Percentiles rank a stretch among this genome's conserved stretches.
phyloP scores from a whole-genome alignment of 257 asterid species.

The Prunella vulgaris region DNA sequence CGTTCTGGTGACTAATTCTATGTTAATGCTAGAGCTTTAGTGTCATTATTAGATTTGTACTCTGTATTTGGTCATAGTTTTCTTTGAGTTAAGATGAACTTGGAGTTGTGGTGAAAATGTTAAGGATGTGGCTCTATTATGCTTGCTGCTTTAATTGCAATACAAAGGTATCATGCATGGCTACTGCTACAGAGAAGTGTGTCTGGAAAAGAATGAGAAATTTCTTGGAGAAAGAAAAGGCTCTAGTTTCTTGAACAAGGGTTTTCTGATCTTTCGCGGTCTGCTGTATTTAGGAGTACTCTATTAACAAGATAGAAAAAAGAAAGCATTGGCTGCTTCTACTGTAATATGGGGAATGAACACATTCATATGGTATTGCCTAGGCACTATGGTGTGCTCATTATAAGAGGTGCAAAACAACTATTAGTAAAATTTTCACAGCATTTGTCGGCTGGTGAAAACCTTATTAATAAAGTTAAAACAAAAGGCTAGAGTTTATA shows the following conservation, averaged over 20 bases:
- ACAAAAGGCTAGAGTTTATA: neutral
- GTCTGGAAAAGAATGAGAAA: neutral
- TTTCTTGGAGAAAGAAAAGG: constrained; percentile 8
- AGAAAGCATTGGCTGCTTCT: neutral
- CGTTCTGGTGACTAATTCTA: neutral
- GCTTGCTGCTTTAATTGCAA: neutral
- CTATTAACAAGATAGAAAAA: neutral
- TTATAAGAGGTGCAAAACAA: neutral
- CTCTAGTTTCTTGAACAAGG: neutral
- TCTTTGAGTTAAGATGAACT: neutral
- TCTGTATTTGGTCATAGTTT: neutral
- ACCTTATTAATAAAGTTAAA: neutral
- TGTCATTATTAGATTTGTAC: neutral
- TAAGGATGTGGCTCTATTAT: constrained; percentile 1
- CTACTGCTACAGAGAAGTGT: neutral
- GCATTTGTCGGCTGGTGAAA: neutral
- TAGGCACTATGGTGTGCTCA: neutral
- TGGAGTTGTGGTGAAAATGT: neutral
- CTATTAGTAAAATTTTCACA: neutral
- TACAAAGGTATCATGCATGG: neutral
- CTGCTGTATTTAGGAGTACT: neutral
- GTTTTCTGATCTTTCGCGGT: neutral
- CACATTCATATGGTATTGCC: too few relatives aligned
- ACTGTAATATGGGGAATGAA: too few relatives aligned
- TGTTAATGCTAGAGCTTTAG: neutral